These are phyloP conservation scores for Phytophthora citrophthora DNA, from an alignment of 352 stramenopile genomes.

Conservation along the genomic window DNA sequence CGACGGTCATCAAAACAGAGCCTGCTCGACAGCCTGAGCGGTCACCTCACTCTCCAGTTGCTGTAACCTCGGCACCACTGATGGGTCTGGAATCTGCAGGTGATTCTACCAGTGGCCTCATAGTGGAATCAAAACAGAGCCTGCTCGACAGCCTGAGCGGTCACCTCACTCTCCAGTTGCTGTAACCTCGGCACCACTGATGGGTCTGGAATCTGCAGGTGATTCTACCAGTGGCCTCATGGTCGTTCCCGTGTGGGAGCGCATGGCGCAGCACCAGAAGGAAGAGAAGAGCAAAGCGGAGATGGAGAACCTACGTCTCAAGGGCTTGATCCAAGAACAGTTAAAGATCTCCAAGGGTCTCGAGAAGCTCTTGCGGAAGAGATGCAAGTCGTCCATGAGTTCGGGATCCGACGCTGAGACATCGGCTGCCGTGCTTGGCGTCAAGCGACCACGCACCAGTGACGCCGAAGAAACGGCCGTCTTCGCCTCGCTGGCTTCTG, in stretches of 20 bases:
- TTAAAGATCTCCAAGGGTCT: conserved; percentile 64
- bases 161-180: conserved; percentile 21
- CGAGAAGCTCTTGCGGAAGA: conserved; percentile 60
- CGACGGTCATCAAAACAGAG: not conserved
- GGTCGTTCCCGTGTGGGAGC: conserved; percentile 58
- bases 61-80: conserved; percentile 20
- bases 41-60: conserved; percentile 19
- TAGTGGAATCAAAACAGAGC: conserved; percentile 18
- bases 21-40: not conserved
- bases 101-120: conserved; percentile 5
- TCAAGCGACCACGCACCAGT: conserved; percentile 36
- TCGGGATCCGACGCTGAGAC: conserved; percentile 27
- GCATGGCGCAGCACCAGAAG: conserved; percentile 69
- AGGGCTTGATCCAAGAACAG: conserved; percentile 58
- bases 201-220: conserved; percentile 17
- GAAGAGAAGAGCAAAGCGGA: conserved; percentile 71
- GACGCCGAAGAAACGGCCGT: conserved; percentile 43
- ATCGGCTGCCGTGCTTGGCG: conserved; percentile 20
- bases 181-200: conserved; percentile 20
- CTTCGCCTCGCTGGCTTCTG: conserved; percentile 41
- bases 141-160: not conserved
- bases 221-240: conserved; percentile 10
- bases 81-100: conserved; percentile 20
- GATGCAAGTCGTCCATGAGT: conserved; percentile 53
- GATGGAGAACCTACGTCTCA: conserved; percentile 74